phyloP scores from a whole-genome alignment of 306 rosid species.

The Prunus fruticosa region DNA sequence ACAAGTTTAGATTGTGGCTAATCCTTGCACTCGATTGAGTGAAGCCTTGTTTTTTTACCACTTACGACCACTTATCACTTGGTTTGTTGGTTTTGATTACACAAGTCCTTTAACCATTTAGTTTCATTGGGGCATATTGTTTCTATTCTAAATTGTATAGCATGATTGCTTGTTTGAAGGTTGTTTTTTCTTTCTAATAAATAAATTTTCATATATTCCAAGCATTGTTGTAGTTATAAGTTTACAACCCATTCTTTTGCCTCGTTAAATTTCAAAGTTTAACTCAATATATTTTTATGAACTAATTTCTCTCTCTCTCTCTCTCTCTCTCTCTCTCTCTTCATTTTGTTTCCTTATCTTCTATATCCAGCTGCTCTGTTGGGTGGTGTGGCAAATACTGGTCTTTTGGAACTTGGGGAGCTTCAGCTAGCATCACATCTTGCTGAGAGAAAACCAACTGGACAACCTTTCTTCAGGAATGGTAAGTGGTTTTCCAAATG shows the following conservation, averaged over 20 bases:
- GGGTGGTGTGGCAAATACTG: constrained; percentile 64
- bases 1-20: neutral
- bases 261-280: neutral
- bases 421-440: constrained; percentile 58
- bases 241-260: neutral
- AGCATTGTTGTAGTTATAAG: neutral
- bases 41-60: neutral
- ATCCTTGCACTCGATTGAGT: neutral
- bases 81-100: neutral
- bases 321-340: neutral
- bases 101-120: neutral
- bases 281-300: neutral
- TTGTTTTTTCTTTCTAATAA: neutral
- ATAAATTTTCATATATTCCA: neutral
- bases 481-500: constrained; percentile 43
- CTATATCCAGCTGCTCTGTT: constrained; percentile 50
- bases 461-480: constrained; percentile 72
- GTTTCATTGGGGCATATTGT: neutral
- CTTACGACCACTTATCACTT: neutral
- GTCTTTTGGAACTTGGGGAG: constrained; percentile 76
- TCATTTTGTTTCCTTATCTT: constrained; percentile 23
- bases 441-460: constrained; percentile 76
- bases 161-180: neutral
- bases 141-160: neutral
- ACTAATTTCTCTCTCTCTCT: neutral